Percentiles rank a stretch among this genome's conserved stretches.
Conservation (phyloP, 2,329 filamentous ascomycete genomes). For the Sarocladium strictum region DNA sequence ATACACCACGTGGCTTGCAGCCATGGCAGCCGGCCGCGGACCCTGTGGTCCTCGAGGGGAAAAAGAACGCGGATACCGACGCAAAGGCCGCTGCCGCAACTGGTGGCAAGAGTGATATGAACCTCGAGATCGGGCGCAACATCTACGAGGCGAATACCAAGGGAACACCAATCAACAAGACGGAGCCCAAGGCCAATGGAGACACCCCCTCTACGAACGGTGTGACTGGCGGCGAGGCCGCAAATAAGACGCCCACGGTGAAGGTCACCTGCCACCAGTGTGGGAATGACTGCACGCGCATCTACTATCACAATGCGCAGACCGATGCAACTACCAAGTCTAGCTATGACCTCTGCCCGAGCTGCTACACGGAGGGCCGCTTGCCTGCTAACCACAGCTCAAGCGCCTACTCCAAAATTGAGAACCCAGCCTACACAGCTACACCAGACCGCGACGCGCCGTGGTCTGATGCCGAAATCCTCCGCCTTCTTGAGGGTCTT, state of each 20-base stretch:
- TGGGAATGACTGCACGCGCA: slow-evolving; percentile 75
- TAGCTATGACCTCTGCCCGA: slow-evolving; percentile 85
- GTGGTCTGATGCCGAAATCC: slow-evolving; percentile 85
- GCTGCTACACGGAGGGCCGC: slow-evolving; percentile 79
- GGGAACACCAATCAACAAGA: slow-evolving; percentile 61
- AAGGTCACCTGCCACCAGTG: slow-evolving; percentile 84
- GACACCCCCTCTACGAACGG: slow-evolving; percentile 66
- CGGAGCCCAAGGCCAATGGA: slow-evolving; percentile 68
- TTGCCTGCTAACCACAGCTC: slow-evolving; percentile 74
- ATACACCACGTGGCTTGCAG: slow-evolving; percentile 90
- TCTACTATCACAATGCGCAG: slow-evolving; percentile 55
- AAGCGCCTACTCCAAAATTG: slow-evolving; percentile 80
- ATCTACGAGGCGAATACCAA: slow-evolving; percentile 92
- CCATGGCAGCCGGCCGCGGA: slow-evolving; percentile 89
- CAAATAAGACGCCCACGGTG: slow-evolving; percentile 57
- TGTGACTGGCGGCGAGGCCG: slow-evolving; percentile 48
- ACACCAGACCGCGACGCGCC: slow-evolving; percentile 78
- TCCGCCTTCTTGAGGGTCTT: slow-evolving; percentile 84
- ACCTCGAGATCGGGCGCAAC: slow-evolving; percentile 88
- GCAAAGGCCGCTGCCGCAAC: slow-evolving; percentile 59
- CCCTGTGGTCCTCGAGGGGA: slow-evolving; percentile 57
- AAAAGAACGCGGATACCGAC: slow-evolving; percentile 64
- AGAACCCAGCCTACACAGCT: slow-evolving; percentile 77
- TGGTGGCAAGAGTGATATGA: slow-evolving; percentile 71
- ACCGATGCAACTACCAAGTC: slow-evolving; percentile 55